Conservation (phyloP, 2,329 filamentous ascomycete genomes). For the Apiospora arundinis region DNA sequence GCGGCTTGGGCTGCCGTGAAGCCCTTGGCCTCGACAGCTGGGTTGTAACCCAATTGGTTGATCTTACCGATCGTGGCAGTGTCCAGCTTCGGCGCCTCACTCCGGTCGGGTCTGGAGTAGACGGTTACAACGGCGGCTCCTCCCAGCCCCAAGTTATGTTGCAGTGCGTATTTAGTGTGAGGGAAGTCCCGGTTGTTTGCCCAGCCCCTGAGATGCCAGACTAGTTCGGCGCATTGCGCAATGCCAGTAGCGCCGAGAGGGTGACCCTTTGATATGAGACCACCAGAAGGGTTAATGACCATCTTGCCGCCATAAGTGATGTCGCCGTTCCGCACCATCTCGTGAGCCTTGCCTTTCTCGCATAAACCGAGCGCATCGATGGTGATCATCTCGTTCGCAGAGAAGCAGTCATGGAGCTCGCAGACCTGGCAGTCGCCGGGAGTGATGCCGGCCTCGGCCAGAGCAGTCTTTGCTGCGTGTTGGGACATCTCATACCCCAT, state of each 20-base stretch:
- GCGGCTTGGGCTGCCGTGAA: slow-evolving; percentile 80
- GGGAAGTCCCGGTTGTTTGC: slow-evolving; percentile 83
- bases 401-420: slow-evolving; percentile 97
- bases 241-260: slow-evolving; percentile 93
- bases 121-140: slow-evolving; percentile 91
- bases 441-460: slow-evolving; percentile 74
- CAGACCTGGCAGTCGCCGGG: slow-evolving; percentile 79
- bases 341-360: slow-evolving; percentile 84
- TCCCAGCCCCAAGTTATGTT: slow-evolving; percentile 92
- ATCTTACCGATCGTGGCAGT: slow-evolving; percentile 68
- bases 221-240: slow-evolving; percentile 91
- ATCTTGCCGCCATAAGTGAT: slow-evolving; percentile 89
- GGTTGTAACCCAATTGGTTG: slow-evolving; percentile 86
- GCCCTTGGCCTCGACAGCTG: slow-evolving; percentile 85
- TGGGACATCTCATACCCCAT: slow-evolving; percentile 88
- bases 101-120: slow-evolving; percentile 83
- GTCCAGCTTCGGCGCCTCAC: slow-evolving; percentile 64
- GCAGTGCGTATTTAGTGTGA: slow-evolving; percentile 75
- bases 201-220: slow-evolving; percentile 96
- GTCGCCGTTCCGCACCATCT: slow-evolving; percentile 84
- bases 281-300: slow-evolving; percentile 92
- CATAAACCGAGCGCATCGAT: slow-evolving; percentile 86
- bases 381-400: slow-evolving; percentile 89
- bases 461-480: slow-evolving; percentile 71
- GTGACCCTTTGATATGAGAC: slow-evolving; percentile 95